Base-by-base conservation (phyloP, 2,329 filamentous ascomycete genomes). In the Leptographium radiaticola region DNA sequence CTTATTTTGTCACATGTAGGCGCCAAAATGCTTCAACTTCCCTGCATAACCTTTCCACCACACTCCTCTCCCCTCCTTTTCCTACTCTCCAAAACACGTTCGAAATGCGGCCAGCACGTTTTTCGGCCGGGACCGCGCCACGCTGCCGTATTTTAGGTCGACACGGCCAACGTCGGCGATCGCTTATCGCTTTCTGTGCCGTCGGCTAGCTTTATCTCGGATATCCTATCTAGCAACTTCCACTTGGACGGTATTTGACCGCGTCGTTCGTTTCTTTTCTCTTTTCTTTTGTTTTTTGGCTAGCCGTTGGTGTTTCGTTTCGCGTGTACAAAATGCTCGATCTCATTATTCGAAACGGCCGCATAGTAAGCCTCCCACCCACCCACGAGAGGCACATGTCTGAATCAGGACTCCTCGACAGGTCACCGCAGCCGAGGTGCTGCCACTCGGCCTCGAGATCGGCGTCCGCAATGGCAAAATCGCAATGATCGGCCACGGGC, bases 391-490 rank as follows among this genome's bases (percentile, higher is more conserved):
- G 13, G 10, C 18, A 39, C 10, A 18, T 16, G n/a, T 30, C 18
- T 39, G 8, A 45, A 45, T n/a, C 25, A 45, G 30, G 20, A 10
- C 12, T 15, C 30, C 42, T 44, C n/a, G 2, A 33, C 34, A 73
- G 71, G 70, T 72, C 44, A 75, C 72, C 25, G 70, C 73, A 6
- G 67, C 68, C 30, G 73, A 75, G 56, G 63, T 73, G 7, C 63
- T 75, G 4, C 65, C 68, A 11, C 59, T 64, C 6, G 68, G 68
- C 2, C 65, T 71, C 9, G 70, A 75, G 20, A 72, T 77, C 40
- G 74, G 72, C n/a, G 65, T 76, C 53, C 68, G 65, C 55, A 61
- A 68, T 55, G 72, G 72, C 54, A 72, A 70, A 53, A 75, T 76
- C 43, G 63, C 64, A 16, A 67, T 69, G 47, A 63, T 76, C n/a